A percentile compares a stretch with the other conserved stretches of the same genome.
Conservation (phyloP, 2,329 filamentous ascomycete genomes). For the Cercospora canescens region DNA sequence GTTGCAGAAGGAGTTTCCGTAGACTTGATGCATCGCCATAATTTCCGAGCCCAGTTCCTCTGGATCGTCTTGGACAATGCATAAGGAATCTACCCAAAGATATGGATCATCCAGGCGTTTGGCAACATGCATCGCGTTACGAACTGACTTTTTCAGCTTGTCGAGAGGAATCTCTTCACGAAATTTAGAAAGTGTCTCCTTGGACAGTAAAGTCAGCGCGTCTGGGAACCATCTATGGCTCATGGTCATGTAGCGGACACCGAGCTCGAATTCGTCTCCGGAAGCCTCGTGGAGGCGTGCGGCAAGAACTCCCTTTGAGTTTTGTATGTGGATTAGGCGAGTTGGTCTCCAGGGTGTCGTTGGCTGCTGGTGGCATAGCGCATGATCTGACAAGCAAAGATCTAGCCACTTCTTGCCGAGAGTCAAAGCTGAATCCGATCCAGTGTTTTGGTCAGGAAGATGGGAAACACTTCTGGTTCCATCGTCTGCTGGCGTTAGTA, state of each 20-base stretch:
- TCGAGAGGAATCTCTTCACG: neutral
- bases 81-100: slow-evolving; percentile 18
- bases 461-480: neutral
- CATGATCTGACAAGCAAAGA: neutral
- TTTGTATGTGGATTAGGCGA: neutral
- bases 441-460: neutral
- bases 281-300: neutral
- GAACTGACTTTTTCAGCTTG: neutral
- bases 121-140: neutral
- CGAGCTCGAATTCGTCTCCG: neutral
- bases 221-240: neutral
- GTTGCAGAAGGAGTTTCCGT: slow-evolving; percentile 4
- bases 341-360: neutral
- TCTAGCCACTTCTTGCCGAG: neutral
- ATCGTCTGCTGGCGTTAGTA: neutral
- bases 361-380: neutral
- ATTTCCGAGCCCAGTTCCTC: slow-evolving; percentile 20
- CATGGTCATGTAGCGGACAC: slow-evolving; percentile 1
- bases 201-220: neutral
- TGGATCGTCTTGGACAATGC: slow-evolving; percentile 14
- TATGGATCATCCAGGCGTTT: neutral
- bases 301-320: neutral
- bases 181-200: neutral
- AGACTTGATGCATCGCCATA: slow-evolving; percentile 10
- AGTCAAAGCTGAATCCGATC: neutral